Percentiles rank a stretch among this genome's conserved stretches.
phyloP scores from a whole-genome alignment of 768 basidiomycete species.

The Trametes elegans region DNA sequence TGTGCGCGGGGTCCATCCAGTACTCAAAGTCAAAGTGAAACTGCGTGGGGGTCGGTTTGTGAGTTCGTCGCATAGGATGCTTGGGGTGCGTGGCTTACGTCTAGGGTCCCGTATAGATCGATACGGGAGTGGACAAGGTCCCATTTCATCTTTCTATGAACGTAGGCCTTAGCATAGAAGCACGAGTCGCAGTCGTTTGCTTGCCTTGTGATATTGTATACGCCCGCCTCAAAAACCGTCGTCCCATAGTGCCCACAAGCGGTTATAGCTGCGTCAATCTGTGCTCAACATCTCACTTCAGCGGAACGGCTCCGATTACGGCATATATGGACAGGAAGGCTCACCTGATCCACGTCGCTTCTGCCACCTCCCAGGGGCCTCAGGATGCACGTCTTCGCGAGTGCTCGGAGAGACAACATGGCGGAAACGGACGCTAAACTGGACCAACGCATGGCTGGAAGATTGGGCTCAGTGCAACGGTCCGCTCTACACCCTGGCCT shows the following conservation, averaged over 20 bases:
- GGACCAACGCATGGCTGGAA: background rate
- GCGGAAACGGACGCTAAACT: background rate
- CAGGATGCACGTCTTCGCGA: slow-evolving; percentile 22
- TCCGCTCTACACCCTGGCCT: too few species aligned
- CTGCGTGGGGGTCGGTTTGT: slow-evolving; percentile 28
- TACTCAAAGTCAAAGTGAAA: slow-evolving; percentile 53
- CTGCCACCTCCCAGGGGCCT: slow-evolving; percentile 22
- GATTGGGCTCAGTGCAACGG: too few species aligned
- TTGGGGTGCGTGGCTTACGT: slow-evolving; percentile 31
- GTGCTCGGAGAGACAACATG: background rate
- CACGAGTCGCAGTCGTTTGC: background rate
- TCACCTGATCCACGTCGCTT: slow-evolving; percentile 27
- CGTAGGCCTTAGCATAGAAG: too few species aligned
- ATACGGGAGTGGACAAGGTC: slow-evolving; percentile 42
- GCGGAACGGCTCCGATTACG: background rate
- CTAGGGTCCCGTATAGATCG: slow-evolving; percentile 42
- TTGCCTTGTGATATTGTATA: slow-evolving; percentile 52
- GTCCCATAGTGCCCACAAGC: slow-evolving; percentile 47
- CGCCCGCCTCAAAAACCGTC: slow-evolving; percentile 43
- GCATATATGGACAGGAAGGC: background rate
- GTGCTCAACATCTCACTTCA: too few species aligned
- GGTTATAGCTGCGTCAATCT: slow-evolving; percentile 50
- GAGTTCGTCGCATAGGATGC: background rate
- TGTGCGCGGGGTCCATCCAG: slow-evolving; percentile 54
- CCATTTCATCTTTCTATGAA: slow-evolving; percentile 57